Evolutionary conservation across 1,139 yeast genomes (phyloP).

Genomic region (Starmera stellimalicola): DNA sequence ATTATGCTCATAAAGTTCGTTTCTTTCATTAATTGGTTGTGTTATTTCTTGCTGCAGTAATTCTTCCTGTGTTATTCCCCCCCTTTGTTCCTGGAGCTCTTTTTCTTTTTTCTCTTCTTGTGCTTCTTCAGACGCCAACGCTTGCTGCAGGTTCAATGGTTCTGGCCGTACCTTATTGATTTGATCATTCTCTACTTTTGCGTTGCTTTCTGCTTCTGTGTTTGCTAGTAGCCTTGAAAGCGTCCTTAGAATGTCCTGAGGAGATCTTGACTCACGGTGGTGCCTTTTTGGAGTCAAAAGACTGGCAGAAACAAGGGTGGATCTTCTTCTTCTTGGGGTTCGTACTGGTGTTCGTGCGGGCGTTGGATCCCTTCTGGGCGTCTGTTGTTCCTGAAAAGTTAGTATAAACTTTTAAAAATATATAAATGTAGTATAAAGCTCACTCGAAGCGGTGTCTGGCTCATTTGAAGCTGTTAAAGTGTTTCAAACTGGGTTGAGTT

Average conservation of each 20-base stretch:
- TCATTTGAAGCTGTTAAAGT: neutral
- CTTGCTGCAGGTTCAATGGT: no score
- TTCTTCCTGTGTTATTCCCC: no score
- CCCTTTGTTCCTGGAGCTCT: no score
- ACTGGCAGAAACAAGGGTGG: slow-evolving; percentile 15
- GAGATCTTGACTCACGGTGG: slow-evolving; percentile 12
- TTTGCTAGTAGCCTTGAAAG: slow-evolving; percentile 14
- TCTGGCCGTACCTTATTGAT: no score
- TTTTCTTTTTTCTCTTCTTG: no score
- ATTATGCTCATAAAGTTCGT: no score
- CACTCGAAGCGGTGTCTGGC: slow-evolving; percentile 1
- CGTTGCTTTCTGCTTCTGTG: slow-evolving; percentile 3
- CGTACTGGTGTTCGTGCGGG: slow-evolving; percentile 10
- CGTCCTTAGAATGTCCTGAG: slow-evolving; percentile 12
- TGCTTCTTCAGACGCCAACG: no score
- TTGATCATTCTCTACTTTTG: neutral
- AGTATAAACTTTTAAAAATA: neutral
- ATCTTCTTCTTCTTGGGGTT: slow-evolving; percentile 17
- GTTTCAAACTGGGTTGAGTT: neutral
- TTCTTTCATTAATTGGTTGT: no score
- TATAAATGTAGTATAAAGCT: neutral
- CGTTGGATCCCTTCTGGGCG: neutral
- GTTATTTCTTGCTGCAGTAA: no score
- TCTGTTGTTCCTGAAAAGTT: neutral
- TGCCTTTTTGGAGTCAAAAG: slow-evolving; percentile 15